Base-by-base conservation (phyloP, 1,139 yeast species). In the Taphrina pruni region DNA sequence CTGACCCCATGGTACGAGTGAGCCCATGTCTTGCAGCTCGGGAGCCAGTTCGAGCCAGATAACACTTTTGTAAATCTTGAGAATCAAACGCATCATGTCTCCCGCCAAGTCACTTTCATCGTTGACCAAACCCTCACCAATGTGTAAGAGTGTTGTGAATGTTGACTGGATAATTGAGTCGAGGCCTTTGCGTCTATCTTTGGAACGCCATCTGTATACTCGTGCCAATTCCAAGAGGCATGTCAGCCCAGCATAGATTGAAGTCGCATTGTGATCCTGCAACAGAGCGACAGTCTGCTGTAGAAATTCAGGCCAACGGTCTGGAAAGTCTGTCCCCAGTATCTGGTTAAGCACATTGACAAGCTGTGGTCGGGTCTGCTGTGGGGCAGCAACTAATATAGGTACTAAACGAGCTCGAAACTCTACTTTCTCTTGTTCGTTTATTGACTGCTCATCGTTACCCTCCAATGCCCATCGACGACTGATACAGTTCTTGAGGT, bases 51-150 rank as follows among this genome's bases (percentile, higher is more conserved):
- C 97, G 73, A 77, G 74, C 66, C 74, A 89, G 1, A 95, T 89
- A 58, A 88, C 90, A 78, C 89, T 90, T 78, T 93, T 93, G 81
- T 88, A 92, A 67, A 85, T 83, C 77, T 94, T 94, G 70, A 93
- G 79, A 58, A 92, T 84, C 73, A 90, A 81, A 73, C 89, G 89
- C 66, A 91, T 80, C 82, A 93, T 87, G 73, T 91, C 97, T 12
- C 94, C 95, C 69, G 85, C 82, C 60, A 79, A 78, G 3, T 76
- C 74, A 56, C 81, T 77, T 51, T 82, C 80, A 69, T 83, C 83
- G 48, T 84, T 78, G 9, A 90, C 80, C 5, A 85, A 79, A 26
- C 82, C 78, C 69, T 86, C 85, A 1, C 95, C 97, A 70, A 91
- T 85, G 60, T 80, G 81, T 61, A 90, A 79, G 69, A 93, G 80